Evolutionary conservation across 768 basidiomycete genomes (phyloP), one percentile per base, ranked within the genome.

Genomic region (Lactarius indigo): DNA sequence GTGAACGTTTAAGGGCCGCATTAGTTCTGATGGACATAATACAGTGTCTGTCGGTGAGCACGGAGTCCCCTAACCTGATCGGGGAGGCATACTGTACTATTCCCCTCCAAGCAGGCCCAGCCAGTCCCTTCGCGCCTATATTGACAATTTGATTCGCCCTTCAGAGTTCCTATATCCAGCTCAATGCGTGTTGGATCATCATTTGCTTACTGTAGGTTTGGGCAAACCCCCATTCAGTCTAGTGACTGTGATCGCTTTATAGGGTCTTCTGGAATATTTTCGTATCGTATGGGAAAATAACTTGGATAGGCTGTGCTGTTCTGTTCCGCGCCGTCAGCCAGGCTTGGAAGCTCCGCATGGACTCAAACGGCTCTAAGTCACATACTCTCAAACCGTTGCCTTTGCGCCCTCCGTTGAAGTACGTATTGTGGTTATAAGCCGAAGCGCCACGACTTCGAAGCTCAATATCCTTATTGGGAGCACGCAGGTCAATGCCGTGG

Each of bases 151-250:
- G 59, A 66, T 61, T 61, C 31, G 18, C 52, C 37, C 30, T 30
- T 54, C 47, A 52, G 52, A 12, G 50, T 55, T 64, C 17, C 52
- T 31, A 28, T 55, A 52, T 59, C 28, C 61, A 42, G 65, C 26
- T 52, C 56, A 42, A 31, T 37, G 28, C n/a, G 39, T 55, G 58
- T 33, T 59, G 58, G 58, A 64, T 68, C 66, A 66, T 62, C 61
- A 57, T 67, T 66, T 42, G 28, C 33, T 57, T n/a, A 37, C 35
- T 37, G 35, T 37, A n/a, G 23, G 41, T 44, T 65, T 65, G 59
- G 59, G 35, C 12, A 15, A 63, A 59, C 58, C 66, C 57, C 66
- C 66, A 68, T 68, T 68, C 63, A 57, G 58, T 56, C 57, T 68
- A 68, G 66, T 67, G 31, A 28, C 13, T n/a, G 10, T 42, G 33